Percentiles rank a stretch among this genome's conserved stretches.
Evolutionary conservation across 2,329 filamentous ascomycete genomes (phyloP).

Genomic region (Pleoardoris graminearum): DNA sequence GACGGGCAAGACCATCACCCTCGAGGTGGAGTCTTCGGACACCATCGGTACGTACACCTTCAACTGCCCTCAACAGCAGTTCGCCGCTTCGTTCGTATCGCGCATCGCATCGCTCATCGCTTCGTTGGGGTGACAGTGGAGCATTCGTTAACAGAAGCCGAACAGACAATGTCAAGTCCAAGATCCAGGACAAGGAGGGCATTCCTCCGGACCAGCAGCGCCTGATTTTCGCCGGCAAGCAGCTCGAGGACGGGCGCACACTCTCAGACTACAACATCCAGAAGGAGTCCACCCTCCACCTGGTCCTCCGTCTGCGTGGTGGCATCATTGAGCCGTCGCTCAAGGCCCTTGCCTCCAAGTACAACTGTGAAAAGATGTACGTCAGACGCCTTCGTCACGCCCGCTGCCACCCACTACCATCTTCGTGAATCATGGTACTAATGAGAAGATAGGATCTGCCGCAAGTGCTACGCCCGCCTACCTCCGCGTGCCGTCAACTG

Average conservation of each 20-base stretch:
- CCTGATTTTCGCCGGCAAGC: slow-evolving; percentile 98
- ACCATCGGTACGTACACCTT: slow-evolving; percentile 66
- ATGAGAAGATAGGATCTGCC: slow-evolving; percentile 70
- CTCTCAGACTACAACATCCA: slow-evolving; percentile 99
- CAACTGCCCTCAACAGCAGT: slow-evolving; percentile 10
- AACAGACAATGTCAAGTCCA: slow-evolving; percentile 95
- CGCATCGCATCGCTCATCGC: slow-evolving; percentile 4
- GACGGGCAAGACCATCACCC: slow-evolving; percentile 99
- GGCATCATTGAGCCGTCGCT: slow-evolving; percentile 97
- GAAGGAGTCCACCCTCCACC: slow-evolving; percentile 98
- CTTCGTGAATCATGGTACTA: not conserved
- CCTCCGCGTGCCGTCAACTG: slow-evolving; percentile 99
- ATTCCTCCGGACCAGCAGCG: slow-evolving; percentile 98
- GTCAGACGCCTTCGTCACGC: not conserved
- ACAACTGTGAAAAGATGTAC: slow-evolving; percentile 98
- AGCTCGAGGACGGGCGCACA: slow-evolving; percentile 97
- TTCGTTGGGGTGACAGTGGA: not conserved
- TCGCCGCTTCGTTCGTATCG: slow-evolving; percentile 17
- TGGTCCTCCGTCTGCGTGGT: slow-evolving; percentile 98
- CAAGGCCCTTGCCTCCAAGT: slow-evolving; percentile 97
- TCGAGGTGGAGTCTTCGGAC: slow-evolving; percentile 98
- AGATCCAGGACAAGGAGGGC: slow-evolving; percentile 99
- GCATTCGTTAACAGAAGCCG: slow-evolving; percentile 22
- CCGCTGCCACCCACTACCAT: not conserved
- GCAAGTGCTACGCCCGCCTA: slow-evolving; percentile 98